These are phyloP conservation scores for Lolium multiflorum DNA, from an alignment of 176 grass and related monocot species.

Conservation along the genomic window DNA sequence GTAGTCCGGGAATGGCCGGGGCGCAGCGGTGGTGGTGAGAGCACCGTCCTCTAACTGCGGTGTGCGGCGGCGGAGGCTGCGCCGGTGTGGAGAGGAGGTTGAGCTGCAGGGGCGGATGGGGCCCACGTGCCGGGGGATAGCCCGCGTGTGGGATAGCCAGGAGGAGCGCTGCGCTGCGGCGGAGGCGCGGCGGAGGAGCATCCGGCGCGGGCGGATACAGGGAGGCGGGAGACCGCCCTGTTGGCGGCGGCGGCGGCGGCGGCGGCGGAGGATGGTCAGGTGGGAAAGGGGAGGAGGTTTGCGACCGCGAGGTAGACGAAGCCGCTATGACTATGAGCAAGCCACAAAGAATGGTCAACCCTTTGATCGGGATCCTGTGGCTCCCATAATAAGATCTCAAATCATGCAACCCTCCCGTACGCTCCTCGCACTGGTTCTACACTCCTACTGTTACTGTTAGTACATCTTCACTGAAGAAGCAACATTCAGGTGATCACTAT, in stretches of 20 bases:
- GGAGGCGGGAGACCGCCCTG: conserved; percentile 24
- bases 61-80: not conserved
- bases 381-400: not conserved
- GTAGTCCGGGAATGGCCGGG: conserved; percentile 61
- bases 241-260: conserved; percentile 11
- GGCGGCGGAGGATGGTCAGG: conserved; percentile 1
- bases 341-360: not conserved
- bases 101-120: not conserved
- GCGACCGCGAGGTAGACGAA: not conserved
- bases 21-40: conserved; percentile 4
- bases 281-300: not conserved
- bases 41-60: not conserved
- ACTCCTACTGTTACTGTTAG: not conserved
- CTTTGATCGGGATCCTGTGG: conserved; percentile 10
- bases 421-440: not conserved
- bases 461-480: not conserved
- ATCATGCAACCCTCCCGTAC: not conserved
- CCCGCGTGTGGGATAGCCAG: not conserved
- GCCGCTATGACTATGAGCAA: not conserved
- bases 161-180: conserved; percentile 37
- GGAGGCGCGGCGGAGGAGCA: conserved; percentile 48
- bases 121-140: conserved; percentile 1
- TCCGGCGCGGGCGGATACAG: conserved; percentile 21
- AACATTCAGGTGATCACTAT: not conserved
- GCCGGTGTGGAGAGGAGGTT: conserved; percentile 23